Evolutionary conservation across 2,329 filamentous ascomycete genomes (phyloP), one percentile per base, ranked within the genome.

Genomic region (Basipetospora chlamydospora): DNA sequence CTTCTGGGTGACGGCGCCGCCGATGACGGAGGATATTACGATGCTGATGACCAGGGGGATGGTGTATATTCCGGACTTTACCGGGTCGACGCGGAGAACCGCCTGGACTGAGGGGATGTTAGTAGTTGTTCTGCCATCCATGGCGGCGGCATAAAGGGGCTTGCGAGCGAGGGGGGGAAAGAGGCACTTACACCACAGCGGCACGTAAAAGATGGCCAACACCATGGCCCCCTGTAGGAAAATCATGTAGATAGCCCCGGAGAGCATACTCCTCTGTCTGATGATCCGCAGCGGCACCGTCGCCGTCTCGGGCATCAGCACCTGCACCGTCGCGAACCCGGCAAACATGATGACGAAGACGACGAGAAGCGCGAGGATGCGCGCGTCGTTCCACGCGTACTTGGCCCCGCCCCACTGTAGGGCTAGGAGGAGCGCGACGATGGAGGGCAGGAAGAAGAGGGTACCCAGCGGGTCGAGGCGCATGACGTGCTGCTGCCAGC

Each of bases 351-450:
- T 45, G 1, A 47, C 65, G 40, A 69, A 73, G 8, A 72, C 43
- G 29, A 63, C 55, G 7, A 76, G 59, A n/a, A 76, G 56, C 6
- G 66, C 44, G 33, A 75, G 63, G 37, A 73, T 63, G 29, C 64
- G 62, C 55, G 64, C 65, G 43, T 56, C 60, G 26, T 49, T 54
- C 72, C 71, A 77, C 0, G 56, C 42, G 44, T 73, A 69, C 3
- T 51, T 60, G 3, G 61, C 60, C 3, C 72, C 72, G 35, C 71
- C 72, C 73, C 73, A 79, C 46, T 79, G 69, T 23, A 80, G 57
- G 1, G 74, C 74, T 5, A 80, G 56, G 3, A 80, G 53, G 26
- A 79, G 66, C 42, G 64, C 73, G 11, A 77, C 59, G 26, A 76
- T 62, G 22, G 64, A 63, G 0, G 74, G 73, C 12, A 79, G 52